Base-by-base conservation (phyloP, 306 rosid genomes). In the Biancaea sappan region DNA sequence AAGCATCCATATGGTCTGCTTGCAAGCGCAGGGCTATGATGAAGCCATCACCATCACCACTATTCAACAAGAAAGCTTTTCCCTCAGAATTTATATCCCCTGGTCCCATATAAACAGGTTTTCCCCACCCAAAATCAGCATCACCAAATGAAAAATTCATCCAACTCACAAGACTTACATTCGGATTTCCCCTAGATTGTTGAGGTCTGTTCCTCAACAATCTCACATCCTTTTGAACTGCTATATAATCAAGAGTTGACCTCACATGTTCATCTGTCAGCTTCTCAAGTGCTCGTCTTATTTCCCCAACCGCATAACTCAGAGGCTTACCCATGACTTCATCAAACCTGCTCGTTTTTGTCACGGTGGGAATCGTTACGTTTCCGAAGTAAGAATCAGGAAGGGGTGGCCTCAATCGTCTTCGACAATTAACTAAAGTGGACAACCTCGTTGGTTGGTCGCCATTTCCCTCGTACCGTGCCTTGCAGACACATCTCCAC, bases 81-180 rank as follows among this genome's bases (percentile, higher is more conserved):
- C 78, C 71, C 4, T 60, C 62, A 34, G 48, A 21, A 25, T 32
- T 15, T 22, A 61, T 25, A 5, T 21, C 1, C 32, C 40, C 71
- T 15, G 62, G 71, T 4, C 51, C 78, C 47, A 61, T 0, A n/a
- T 61, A 34, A 1, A 61, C 12, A 19, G 52, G 78, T 1, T 22
- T 73, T 32, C 78, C 62, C 78, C 62, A 34, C 2, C 78, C 63
- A 74, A 74, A 74, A 47, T 61, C 51, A 32, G 41, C 28, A 5
- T 47, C 40, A 9, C 24, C 0, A 2, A 46, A 8, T 6, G 63
- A 29, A 47, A 48, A 62, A 61, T 48, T 61, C 12, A 48, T 74
- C 71, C 71, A 73, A 8, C 70, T 60, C 0, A 24, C 25, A 28
- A 44, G 0, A 9, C 0, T 0, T 14, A 73, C 6, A 29, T 73